phyloP scores from a whole-genome alignment of 2,329 filamentous ascomycete species.

The Escovopsis weberi region DNA sequence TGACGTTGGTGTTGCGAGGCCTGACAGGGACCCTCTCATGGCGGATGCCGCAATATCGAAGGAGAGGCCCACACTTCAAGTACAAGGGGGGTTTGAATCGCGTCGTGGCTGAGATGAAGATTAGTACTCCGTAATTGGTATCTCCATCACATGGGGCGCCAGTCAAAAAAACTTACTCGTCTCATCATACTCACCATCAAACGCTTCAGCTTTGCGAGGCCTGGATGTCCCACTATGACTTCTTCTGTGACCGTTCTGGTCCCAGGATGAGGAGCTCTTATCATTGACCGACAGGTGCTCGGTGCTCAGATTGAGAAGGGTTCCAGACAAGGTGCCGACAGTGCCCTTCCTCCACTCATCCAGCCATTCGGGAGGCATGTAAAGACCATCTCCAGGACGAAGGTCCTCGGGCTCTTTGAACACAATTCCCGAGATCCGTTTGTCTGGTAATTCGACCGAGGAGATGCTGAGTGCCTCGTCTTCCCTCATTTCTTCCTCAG shows the following conservation, averaged over 20 bases:
- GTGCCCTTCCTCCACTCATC: constrained; percentile 61
- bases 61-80: constrained; percentile 76
- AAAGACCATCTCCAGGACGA: constrained; percentile 38
- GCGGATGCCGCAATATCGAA: constrained; percentile 78
- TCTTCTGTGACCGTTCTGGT: constrained; percentile 34
- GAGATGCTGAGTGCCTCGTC: no score
- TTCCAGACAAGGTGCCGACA: constrained; percentile 43
- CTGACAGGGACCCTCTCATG: constrained; percentile 36
- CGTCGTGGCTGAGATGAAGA: constrained; percentile 33
- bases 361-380: constrained; percentile 44
- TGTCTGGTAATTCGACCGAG: no score
- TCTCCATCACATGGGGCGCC: no score
- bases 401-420: constrained; percentile 28
- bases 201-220: constrained; percentile 44
- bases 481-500: background rate
- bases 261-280: constrained; percentile 62
- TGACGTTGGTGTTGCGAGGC: constrained; percentile 11
- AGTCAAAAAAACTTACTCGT: constrained; percentile 26
- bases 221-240: constrained; percentile 31
- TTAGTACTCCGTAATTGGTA: background rate
- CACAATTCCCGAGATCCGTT: constrained; percentile 25
- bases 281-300: constrained; percentile 18
- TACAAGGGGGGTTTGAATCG: constrained; percentile 73
- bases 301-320: constrained; percentile 44
- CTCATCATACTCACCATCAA: constrained; percentile 54